These are phyloP conservation scores for Plasmodium yoelii DNA, from an alignment of 169 alveolate species.

Conservation along the genomic window DNA sequence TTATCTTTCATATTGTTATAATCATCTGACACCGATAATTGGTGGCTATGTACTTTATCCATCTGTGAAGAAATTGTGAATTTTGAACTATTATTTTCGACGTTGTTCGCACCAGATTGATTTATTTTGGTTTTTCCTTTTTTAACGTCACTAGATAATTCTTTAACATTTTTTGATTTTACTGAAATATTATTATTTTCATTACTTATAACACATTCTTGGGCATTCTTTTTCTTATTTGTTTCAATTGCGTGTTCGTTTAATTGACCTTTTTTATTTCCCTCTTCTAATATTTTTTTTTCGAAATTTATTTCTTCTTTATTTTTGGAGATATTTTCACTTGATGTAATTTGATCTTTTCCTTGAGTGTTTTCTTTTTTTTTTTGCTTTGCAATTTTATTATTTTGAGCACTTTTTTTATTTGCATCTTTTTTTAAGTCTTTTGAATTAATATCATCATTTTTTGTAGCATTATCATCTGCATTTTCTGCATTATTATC, in stretches of 20 bases:
- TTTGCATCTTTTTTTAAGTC: constrained; percentile 39
- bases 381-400: constrained; percentile 28
- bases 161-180: background rate
- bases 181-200: background rate
- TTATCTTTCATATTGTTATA: constrained; percentile 21
- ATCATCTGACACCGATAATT: background rate
- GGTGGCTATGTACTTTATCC: constrained; percentile 17
- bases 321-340: constrained; percentile 7
- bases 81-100: constrained; percentile 4
- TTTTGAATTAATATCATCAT: constrained; percentile 16
- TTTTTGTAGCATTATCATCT: constrained; percentile 20
- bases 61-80: constrained; percentile 10
- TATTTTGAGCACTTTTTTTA: constrained; percentile 15
- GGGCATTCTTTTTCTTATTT: constrained; percentile 49
- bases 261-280: background rate
- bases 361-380: constrained; percentile 24
- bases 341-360: background rate
- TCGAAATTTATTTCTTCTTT: background rate
- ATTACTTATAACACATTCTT: constrained; percentile 3
- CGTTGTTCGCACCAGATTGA: background rate
- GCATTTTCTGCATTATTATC: constrained; percentile 6
- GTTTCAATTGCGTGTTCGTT: constrained; percentile 7
- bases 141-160: constrained; percentile 5
- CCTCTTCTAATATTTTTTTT: background rate
- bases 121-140: constrained; percentile 33